phyloP scores from a whole-genome alignment of 768 basidiomycete genomes.

The Podaxis sp. region DNA sequence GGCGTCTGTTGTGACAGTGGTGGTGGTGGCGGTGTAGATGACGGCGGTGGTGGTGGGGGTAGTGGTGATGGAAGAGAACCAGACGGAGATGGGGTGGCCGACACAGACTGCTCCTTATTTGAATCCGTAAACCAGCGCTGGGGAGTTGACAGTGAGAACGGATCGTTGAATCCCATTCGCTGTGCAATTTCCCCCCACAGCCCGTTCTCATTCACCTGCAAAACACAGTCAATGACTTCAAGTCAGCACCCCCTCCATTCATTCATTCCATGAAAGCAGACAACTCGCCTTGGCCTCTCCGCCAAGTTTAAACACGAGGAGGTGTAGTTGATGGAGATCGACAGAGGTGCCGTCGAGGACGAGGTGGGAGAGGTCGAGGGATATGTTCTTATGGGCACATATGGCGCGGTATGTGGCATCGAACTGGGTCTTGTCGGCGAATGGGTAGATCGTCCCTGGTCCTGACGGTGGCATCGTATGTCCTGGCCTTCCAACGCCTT shows the following conservation, averaged over 20 bases:
- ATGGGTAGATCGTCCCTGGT: slow-evolving; percentile 10
- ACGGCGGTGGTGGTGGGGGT: not conserved
- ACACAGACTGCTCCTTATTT: not conserved
- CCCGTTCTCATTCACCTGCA: slow-evolving; percentile 1
- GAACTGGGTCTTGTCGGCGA: slow-evolving; percentile 10
- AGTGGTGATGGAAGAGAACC: not conserved
- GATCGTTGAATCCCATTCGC: slow-evolving; percentile 2
- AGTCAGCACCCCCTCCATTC: not conserved
- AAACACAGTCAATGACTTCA: not conserved
- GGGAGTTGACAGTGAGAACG: slow-evolving; percentile 7
- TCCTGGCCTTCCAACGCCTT: not conserved
- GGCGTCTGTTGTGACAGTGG: not conserved
- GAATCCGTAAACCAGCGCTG: slow-evolving; percentile 7
- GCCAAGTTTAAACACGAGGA: slow-evolving; percentile 2
- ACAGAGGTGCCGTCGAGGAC: not conserved
- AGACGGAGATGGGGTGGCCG: not conserved
- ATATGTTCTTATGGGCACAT: slow-evolving; percentile 9
- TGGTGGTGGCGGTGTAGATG: not conserved
- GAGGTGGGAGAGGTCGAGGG: slow-evolving; percentile 4
- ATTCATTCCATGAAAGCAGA: not conserved
- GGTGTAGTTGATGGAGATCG: slow-evolving; percentile 7
- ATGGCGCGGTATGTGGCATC: slow-evolving; percentile 4
- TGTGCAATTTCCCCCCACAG: slow-evolving; percentile 8
- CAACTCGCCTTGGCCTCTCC: slow-evolving; percentile 6
- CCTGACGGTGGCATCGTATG: slow-evolving; percentile 8